Base-by-base conservation (phyloP, 768 basidiomycete genomes). In the Kwoniella sp. region DNA sequence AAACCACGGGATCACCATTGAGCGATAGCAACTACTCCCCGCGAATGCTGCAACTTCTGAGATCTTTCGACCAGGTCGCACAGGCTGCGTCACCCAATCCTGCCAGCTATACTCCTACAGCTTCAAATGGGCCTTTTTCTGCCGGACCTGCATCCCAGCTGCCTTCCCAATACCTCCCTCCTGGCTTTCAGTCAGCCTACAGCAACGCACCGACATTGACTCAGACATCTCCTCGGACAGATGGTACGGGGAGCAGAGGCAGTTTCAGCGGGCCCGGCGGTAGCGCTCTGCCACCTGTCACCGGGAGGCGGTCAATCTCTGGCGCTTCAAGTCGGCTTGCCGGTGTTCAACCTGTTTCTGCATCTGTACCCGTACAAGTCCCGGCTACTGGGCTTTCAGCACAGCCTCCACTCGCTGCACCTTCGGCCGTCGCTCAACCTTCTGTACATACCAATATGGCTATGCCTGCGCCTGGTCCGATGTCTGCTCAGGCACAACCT, bases 11-110 rank as follows among this genome's bases (percentile, higher is more conserved):
- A 10, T 71, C 69, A 10, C 66, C 65, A 8, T 19, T 60, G 26
- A 47, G 55, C 25, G 64, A 68, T 22, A 52, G 36, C n/a, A 65
- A 67, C 6, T 67, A 68, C 24, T 69, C 70, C 2, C 60, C 72
- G 10, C 65, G 64, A 4, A 66, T 71, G 4, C 29, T 67, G 19
- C 62, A 71, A 27, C 68, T 74, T 0, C 65, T 48, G 54, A 64
- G 68, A 40, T 15, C 64, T n/a, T 68, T 60, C 60, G 70, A 74
- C 3, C 65, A 68, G 33, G 47, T 56, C 24, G 40, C 40, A 44
- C 40, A 44, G 17, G 40, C 40, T 26, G 40, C 21, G 40, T 60
- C 25, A 21, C 59, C 40, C 10, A 44, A 44, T 19, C 17, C 40
- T 19, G 40, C 40, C 6, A 49, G 22, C 48, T 49, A 49, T 49